Evolutionary conservation across 1,284 basidiomycete genomes (phyloP), one percentile per base, ranked within the genome.

Genomic region (Sutorius eximius): DNA sequence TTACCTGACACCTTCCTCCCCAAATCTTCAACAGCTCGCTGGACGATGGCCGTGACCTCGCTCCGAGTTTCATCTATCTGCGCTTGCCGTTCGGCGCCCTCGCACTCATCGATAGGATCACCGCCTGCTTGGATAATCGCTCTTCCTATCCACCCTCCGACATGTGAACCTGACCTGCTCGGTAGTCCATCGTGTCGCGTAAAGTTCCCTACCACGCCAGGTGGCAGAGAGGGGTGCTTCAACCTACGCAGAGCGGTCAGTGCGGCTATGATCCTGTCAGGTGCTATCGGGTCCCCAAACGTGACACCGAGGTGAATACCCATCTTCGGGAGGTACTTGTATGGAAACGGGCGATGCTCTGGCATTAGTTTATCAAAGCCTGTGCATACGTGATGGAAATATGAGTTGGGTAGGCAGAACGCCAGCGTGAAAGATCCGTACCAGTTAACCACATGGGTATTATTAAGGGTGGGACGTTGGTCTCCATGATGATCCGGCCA

Each of bases 381-480:
- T 89, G 61, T 22, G 38, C 8, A 46, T 20, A 30, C 10, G 18
- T 16, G 22, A 34, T 45, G 33, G 5, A 52, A 33, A 46, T 33
- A 18, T 12, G 34, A 9, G 27, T 29, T 12, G 46, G 45, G 44
- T 18, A 40, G 30, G 16, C 38, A 27, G 10, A n/a, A 11, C 1
- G 10, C 18, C 4, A 13, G 24, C 18, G 29, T 32, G 29, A 13
- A 34, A 32, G 11, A 45, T 24, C 49, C 76, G 22, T 51, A 86
- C 86, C 93, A 5, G 88, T 87, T 20, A 98, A 80, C 92, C 93
- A 98, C 78, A 98, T 93, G 1, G 96, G 96, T 53, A 98, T 87
- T 53, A 98, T 85, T n/a, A 86, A 72, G 0, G 96, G 95, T 47
- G 83, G 82, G 37, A 77, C 70, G 20, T 77, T 71, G 0, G 86